Base-by-base conservation (phyloP, 169 alveolate species). In the Neospora caninum region DNA sequence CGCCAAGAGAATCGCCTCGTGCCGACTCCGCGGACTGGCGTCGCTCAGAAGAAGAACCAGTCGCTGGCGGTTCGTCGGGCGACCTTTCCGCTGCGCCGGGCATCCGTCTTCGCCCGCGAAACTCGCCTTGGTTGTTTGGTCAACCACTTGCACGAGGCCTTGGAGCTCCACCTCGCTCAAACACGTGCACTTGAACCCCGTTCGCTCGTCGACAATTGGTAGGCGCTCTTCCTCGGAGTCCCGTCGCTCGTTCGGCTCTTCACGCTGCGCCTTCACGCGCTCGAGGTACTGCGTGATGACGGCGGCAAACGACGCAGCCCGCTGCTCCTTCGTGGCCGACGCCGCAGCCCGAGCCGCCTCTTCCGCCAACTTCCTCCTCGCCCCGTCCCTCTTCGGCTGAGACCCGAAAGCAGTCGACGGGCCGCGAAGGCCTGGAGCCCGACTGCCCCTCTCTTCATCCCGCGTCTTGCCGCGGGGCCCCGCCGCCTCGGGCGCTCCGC, bases 31-130 rank as follows among this genome's bases (percentile, higher is more conserved):
- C 13, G 41, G 64, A 36, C 89, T 82, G 25, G 43, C 64, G 7
- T 82, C 89, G 64, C 67, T 82, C 53, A 82, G 67, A 7, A 82
- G 89, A 18, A 82, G 31, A 41, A 82, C 34, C 89, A 82, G 64
- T 0, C 89, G 89, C 53, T 82, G 89, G 16, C 89, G 54, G 39
- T 82, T 82, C 39, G 89, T 42, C 10, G 89, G 89, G 41, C 89
- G 54, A 20, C 89, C 89, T 41, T 82, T 82, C 36, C 41, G n/a
- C 27, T 36, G 39, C 4, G 45, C 45, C n/a, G 27, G 43, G 69
- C 58, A 7, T 0, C 53, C 89, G 38, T 29, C 67, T 20, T 42
- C 89, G 38, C 89, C 39, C 67, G 43, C 34, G 53, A 13, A 64
- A 9, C 67, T 49, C 25, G 69, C 89, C 10, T 49, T 36, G n/a